A percentile compares a stretch with the other conserved stretches of the same genome.
Evolutionary conservation across 768 basidiomycete species (phyloP).

Genomic region (Podaxis sp.): DNA sequence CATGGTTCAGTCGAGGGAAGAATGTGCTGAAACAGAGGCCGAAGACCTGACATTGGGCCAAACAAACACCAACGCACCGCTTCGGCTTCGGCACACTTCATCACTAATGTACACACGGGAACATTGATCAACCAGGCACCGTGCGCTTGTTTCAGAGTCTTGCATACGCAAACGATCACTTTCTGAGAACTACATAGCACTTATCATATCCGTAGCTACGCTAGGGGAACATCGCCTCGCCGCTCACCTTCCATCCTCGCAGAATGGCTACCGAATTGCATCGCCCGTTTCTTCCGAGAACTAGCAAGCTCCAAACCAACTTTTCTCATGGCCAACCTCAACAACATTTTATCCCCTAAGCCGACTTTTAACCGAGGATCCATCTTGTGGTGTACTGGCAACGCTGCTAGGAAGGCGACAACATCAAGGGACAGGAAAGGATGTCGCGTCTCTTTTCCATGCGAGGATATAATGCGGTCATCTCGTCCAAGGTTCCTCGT

Average conservation of each 20-base stretch:
- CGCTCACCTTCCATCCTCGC: slow-evolving; percentile 74
- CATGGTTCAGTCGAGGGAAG: slow-evolving; percentile 30
- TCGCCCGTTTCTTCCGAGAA: slow-evolving; percentile 81
- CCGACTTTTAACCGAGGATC: slow-evolving; percentile 75
- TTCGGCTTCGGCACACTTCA: slow-evolving; percentile 11
- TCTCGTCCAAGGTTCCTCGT: slow-evolving; percentile 90
- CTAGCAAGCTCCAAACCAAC: slow-evolving; percentile 78
- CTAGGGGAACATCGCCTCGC: slow-evolving; percentile 45
- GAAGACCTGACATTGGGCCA: slow-evolving; percentile 11
- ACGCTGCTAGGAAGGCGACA: slow-evolving; percentile 67
- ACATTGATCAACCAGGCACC: slow-evolving; percentile 1
- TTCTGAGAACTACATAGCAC: neutral
- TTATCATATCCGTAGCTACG: slow-evolving; percentile 13
- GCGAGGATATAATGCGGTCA: slow-evolving; percentile 87
- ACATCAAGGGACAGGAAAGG: slow-evolving; percentile 84
- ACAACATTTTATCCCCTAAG: slow-evolving; percentile 83
- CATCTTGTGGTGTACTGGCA: slow-evolving; percentile 80
- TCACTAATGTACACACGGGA: neutral
- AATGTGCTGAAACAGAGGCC: slow-evolving; percentile 6
- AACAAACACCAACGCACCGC: slow-evolving; percentile 15
- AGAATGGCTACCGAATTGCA: slow-evolving; percentile 94
- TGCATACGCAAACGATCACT: neutral
- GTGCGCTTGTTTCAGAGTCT: neutral
- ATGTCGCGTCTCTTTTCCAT: slow-evolving; percentile 89
- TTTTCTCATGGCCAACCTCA: slow-evolving; percentile 65